Evolutionary conservation across 1,284 basidiomycete species (phyloP).

Genomic region (Apiotrichum veenhuisii): DNA sequence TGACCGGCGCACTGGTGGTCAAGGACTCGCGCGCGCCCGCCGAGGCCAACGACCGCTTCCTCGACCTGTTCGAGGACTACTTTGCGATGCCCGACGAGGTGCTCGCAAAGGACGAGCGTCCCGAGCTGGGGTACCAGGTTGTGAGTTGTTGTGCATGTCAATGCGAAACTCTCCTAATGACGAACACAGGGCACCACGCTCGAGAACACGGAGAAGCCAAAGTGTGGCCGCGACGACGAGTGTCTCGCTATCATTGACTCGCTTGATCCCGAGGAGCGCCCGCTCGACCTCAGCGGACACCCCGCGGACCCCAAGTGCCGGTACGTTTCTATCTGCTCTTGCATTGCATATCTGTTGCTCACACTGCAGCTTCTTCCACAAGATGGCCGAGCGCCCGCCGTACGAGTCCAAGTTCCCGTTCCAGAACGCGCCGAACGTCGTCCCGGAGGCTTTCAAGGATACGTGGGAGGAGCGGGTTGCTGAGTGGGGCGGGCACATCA

Average conservation of each 20-base stretch:
- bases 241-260: constrained; percentile 44
- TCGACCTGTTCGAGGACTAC: constrained; percentile 79
- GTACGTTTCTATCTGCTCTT: constrained; percentile 9
- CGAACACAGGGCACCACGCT: constrained; percentile 70
- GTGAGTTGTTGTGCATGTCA: no score
- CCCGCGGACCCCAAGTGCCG: constrained; percentile 85
- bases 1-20: constrained; percentile 70
- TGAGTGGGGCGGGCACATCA: constrained; percentile 81
- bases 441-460: constrained; percentile 60
- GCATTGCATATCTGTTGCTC: neutral
- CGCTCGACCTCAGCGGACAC: constrained; percentile 65
- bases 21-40: constrained; percentile 78
- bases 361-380: constrained; percentile 70
- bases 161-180: no score
- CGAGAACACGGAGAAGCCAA: constrained; percentile 88
- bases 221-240: constrained; percentile 59
- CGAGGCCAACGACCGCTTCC: constrained; percentile 69
- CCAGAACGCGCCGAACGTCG: constrained; percentile 73
- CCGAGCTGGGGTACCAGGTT: constrained; percentile 61
- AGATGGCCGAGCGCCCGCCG: constrained; percentile 70
- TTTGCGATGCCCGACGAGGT: constrained; percentile 65
- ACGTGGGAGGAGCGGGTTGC: constrained; percentile 66
- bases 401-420: constrained; percentile 70
- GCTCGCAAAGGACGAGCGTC: constrained; percentile 70
- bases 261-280: constrained; percentile 70